phyloP scores from a whole-genome alignment of 768 basidiomycete genomes.

The Chalciporus sphaerocephalus region DNA sequence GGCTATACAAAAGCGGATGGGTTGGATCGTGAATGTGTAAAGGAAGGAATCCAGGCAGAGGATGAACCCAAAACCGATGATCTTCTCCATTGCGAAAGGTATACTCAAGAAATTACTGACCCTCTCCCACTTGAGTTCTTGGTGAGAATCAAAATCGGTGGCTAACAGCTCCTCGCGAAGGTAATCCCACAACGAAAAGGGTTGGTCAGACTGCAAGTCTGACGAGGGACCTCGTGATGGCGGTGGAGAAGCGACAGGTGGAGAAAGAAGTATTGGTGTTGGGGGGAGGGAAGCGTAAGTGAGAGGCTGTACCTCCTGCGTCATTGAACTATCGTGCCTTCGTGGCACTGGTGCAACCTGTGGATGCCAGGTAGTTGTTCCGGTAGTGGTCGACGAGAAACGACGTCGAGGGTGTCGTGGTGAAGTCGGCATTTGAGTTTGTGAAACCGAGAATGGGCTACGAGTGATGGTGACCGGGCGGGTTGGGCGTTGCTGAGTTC shows the following conservation, averaged over 20 bases:
- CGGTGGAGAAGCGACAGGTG: constrained; percentile 28
- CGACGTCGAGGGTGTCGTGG: constrained; percentile 33
- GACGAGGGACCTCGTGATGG: constrained; percentile 13
- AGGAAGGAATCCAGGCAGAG: constrained; percentile 96
- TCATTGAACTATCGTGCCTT: constrained; percentile 7
- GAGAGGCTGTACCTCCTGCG: constrained; percentile 34
- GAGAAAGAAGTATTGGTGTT: constrained; percentile 58
- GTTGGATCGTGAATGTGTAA: constrained; percentile 96
- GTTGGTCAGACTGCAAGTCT: constrained; percentile 23
- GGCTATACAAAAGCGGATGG: constrained; percentile 78
- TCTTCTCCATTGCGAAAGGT: constrained; percentile 93
- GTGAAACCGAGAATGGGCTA: too few relatives aligned
- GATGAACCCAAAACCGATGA: constrained; percentile 86
- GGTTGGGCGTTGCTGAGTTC: too few relatives aligned
- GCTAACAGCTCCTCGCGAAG: constrained; percentile 82
- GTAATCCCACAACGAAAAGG: constrained; percentile 88
- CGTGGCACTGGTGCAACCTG: constrained; percentile 12
- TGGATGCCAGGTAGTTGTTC: constrained; percentile 20
- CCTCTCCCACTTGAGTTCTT: constrained; percentile 92
- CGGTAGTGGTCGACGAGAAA: constrained; percentile 29
- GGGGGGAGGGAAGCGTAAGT: constrained; percentile 73
- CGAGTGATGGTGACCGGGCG: too few relatives aligned
- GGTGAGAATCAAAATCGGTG: constrained; percentile 92
- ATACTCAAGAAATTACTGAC: constrained; percentile 94
- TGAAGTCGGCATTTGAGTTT: constrained; percentile 27